phyloP scores from a whole-genome alignment of 139 green algal genomes.

The Dunaliella primolecta region DNA sequence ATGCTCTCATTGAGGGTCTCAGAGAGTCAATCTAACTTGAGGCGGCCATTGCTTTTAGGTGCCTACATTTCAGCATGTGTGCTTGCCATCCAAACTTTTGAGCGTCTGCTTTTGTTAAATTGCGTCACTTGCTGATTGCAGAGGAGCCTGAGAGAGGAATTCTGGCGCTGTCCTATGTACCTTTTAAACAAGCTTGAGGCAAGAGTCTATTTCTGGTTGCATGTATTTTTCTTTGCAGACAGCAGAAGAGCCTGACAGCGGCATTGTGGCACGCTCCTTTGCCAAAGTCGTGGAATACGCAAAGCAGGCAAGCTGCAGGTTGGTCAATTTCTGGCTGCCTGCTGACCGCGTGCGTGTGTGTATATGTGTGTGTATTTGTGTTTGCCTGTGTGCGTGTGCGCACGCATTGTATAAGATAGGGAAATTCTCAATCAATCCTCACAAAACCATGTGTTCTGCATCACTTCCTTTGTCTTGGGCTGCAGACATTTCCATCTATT shows the following conservation, averaged over 20 bases:
- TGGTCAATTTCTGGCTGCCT: not conserved
- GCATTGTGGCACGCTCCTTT: conserved; percentile 1
- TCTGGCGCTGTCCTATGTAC: not conserved
- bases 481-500: too few species aligned
- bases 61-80: not conserved
- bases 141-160: not conserved
- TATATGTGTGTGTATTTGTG: not conserved
- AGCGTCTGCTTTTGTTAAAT: not conserved
- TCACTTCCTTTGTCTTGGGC: too few species aligned
- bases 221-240: not conserved
- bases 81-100: not conserved
- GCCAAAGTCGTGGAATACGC: conserved; percentile 56
- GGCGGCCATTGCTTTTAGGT: too few species aligned
- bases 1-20: too few species aligned
- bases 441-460: too few species aligned
- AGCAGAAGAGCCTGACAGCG: not conserved
- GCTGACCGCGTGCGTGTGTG: not conserved
- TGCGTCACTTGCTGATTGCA: not conserved
- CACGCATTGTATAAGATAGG: too few species aligned
- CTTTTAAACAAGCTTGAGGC: not conserved
- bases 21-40: too few species aligned
- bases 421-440: too few species aligned
- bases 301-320: not conserved
- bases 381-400: not conserved
- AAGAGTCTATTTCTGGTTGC: not conserved